Conservation (phyloP, 352 stramenopile species). For the Pythium graminicola region DNA sequence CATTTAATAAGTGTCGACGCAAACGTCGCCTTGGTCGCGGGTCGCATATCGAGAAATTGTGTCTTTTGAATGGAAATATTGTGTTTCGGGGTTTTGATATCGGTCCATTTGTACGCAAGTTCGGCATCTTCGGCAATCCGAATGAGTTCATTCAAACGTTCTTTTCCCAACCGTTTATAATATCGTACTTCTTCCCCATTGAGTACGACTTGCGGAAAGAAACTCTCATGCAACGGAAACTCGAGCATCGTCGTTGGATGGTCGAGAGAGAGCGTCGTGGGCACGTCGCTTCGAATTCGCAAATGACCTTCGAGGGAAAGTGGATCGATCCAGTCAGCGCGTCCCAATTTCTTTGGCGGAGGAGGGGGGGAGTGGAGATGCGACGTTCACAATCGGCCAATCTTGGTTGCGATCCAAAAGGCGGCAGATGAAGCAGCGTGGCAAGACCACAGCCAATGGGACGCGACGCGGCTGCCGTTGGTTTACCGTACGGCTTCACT, state of each 20-base stretch:
- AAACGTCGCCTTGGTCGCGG: constrained; percentile 28
- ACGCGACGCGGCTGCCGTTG: no score
- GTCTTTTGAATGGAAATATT: constrained; percentile 36
- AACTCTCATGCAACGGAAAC: constrained; percentile 68
- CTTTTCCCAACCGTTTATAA: constrained; percentile 72
- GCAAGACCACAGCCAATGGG: no score
- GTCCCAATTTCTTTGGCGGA: no score
- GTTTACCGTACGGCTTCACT: no score
- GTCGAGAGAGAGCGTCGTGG: no score
- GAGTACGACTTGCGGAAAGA: constrained; percentile 78
- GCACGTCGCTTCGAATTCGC: no score
- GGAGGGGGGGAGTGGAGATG: no score
- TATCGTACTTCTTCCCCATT: constrained; percentile 60
- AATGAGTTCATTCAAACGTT: constrained; percentile 63
- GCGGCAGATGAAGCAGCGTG: no score
- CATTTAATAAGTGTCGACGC: constrained; percentile 62
- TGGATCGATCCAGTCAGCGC: no score
- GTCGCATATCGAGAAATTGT: constrained; percentile 66
- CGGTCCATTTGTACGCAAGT: constrained; percentile 66
- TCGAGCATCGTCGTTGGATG: constrained; percentile 30
- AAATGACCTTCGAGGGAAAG: no score
- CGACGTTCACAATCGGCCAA: no score
- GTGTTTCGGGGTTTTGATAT: constrained; percentile 20
- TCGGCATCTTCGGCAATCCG: constrained; percentile 76
- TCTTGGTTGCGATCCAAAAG: no score